Conservation (phyloP, 2,329 filamentous ascomycete species). For the Ophiostoma ulmi region DNA sequence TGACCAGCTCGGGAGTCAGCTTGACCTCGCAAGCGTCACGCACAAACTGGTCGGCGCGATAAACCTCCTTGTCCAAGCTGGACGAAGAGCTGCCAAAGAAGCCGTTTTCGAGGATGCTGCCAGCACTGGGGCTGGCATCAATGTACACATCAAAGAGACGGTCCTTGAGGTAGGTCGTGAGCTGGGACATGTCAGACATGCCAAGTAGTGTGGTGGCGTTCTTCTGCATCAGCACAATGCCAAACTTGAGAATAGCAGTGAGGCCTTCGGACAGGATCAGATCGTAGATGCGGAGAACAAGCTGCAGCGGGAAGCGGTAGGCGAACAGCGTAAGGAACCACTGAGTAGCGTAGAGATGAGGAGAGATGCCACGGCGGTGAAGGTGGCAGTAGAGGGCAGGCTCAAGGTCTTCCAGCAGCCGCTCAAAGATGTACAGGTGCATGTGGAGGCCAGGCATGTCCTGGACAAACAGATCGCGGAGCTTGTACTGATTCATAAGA, state of each 20-base stretch:
- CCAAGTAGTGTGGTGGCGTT: slow-evolving; percentile 71
- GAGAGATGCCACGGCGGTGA: slow-evolving; percentile 76
- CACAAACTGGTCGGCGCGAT: slow-evolving; percentile 88
- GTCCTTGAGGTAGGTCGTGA: slow-evolving; percentile 90
- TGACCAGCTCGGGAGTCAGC: slow-evolving; percentile 76
- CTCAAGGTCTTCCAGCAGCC: slow-evolving; percentile 86
- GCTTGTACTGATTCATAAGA: slow-evolving; percentile 92
- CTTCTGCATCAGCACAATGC: slow-evolving; percentile 92
- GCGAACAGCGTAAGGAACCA: slow-evolving; percentile 99
- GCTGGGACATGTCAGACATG: slow-evolving; percentile 85
- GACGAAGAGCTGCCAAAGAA: slow-evolving; percentile 92
- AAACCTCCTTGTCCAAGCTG: slow-evolving; percentile 90
- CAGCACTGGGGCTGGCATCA: slow-evolving; percentile 86
- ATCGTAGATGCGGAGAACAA: slow-evolving; percentile 95
- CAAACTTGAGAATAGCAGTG: slow-evolving; percentile 89
- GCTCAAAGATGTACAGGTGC: slow-evolving; percentile 90
- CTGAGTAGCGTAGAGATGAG: slow-evolving; percentile 93
- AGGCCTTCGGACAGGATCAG: slow-evolving; percentile 89
- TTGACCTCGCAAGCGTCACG: slow-evolving; percentile 86
- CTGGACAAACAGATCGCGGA: slow-evolving; percentile 87
- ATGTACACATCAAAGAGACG: slow-evolving; percentile 95
- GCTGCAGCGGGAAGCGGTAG: slow-evolving; percentile 92
- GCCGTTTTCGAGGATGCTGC: slow-evolving; percentile 87
- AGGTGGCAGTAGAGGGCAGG: slow-evolving; percentile 94
- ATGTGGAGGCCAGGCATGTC: slow-evolving; percentile 96